phyloP scores from a whole-genome alignment of 75 land plant genomes.

The Pinus taeda region DNA sequence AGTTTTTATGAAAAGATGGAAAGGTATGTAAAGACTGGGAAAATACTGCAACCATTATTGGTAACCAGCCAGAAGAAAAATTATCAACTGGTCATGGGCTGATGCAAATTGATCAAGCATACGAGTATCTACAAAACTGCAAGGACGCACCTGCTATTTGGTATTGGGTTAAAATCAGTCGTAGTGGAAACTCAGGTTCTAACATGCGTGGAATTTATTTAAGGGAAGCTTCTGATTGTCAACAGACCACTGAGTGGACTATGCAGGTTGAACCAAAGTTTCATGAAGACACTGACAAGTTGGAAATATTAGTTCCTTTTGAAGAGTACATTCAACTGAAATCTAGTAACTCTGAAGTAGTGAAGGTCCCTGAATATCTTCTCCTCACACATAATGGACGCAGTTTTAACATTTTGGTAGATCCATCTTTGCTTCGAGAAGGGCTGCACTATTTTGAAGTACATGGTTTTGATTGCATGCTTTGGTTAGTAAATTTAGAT shows the following conservation, averaged over 20 bases:
- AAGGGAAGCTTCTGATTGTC: too few relatives aligned
- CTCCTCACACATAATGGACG: slow-evolving; percentile 97
- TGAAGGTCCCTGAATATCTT: slow-evolving; percentile 78
- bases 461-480: too few relatives aligned
- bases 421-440: too few relatives aligned
- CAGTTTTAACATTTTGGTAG: too few relatives aligned
- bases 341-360: slow-evolving; percentile 50
- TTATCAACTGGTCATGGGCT: slow-evolving; percentile 89
- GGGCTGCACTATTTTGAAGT: too few relatives aligned
- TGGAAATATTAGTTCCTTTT: slow-evolving; percentile 83
- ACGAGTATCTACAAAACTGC: slow-evolving; percentile 69
- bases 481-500: too few relatives aligned
- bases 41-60: slow-evolving; percentile 67
- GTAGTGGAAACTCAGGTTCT: slow-evolving; percentile 75
- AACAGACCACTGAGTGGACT: too few relatives aligned
- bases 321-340: slow-evolving; percentile 82
- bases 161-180: slow-evolving; percentile 62
- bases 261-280: slow-evolving; percentile 82
- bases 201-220: too few relatives aligned
- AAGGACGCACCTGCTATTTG: slow-evolving; percentile 58
- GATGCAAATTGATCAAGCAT: slow-evolving; percentile 89
- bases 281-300: slow-evolving; percentile 87
- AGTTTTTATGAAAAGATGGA: too few relatives aligned
- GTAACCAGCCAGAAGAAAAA: slow-evolving; percentile 67
- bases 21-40: slow-evolving; percentile 89